phyloP scores from a whole-genome alignment of 202 grass and related monocot genomes.

The Brachypodium distachyon region DNA sequence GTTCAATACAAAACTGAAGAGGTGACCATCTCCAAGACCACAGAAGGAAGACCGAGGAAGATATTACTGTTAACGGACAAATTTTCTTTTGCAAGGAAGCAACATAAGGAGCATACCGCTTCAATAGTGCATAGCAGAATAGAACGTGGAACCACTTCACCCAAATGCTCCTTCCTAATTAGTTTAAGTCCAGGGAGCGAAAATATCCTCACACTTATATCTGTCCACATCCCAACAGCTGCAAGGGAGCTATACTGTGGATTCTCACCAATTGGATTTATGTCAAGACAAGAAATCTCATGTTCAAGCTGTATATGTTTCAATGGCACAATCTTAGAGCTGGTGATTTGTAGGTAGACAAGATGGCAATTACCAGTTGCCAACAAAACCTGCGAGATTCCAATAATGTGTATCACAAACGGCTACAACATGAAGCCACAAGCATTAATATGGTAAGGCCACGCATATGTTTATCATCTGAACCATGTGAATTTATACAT shows the following conservation, averaged over 20 bases:
- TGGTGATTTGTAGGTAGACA: slow-evolving; percentile 81
- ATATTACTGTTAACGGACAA: background rate
- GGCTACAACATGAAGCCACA: background rate
- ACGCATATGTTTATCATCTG: background rate
- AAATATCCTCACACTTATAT: slow-evolving; percentile 90
- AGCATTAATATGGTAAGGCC: background rate
- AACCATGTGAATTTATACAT: background rate
- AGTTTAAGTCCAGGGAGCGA: slow-evolving; percentile 72
- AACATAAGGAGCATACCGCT: slow-evolving; percentile 48
- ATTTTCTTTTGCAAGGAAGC: slow-evolving; percentile 3
- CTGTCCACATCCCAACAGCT: slow-evolving; percentile 95
- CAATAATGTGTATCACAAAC: background rate
- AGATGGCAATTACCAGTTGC: slow-evolving; percentile 88
- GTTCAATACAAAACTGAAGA: slow-evolving; percentile 82
- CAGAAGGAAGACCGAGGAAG: slow-evolving; percentile 37
- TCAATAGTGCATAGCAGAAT: slow-evolving; percentile 83
- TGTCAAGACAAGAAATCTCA: slow-evolving; percentile 91
- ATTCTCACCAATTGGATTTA: slow-evolving; percentile 71
- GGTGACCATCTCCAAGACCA: slow-evolving; percentile 87
- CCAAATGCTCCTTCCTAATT: slow-evolving; percentile 62
- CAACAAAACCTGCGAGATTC: slow-evolving; percentile 62
- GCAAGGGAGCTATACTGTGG: slow-evolving; percentile 63
- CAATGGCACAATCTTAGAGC: slow-evolving; percentile 58
- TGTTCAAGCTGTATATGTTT: slow-evolving; percentile 79
- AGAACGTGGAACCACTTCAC: slow-evolving; percentile 82